Conservation (phyloP, 2,329 filamentous ascomycete species). For the Neospermospora avenae region DNA sequence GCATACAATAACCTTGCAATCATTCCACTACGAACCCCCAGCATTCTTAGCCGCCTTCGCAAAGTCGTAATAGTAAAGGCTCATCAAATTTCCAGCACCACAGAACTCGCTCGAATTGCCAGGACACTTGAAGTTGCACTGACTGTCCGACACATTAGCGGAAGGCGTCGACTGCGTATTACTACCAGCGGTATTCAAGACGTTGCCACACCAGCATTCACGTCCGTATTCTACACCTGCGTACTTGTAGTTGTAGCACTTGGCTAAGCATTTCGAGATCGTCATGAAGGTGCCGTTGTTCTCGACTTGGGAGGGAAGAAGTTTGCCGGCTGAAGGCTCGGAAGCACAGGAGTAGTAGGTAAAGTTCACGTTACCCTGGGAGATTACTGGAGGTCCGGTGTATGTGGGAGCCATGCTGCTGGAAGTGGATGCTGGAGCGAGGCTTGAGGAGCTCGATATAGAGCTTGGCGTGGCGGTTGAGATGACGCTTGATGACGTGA, state of each 20-base stretch:
- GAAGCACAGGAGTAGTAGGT: constrained; percentile 32
- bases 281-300: constrained; percentile 34
- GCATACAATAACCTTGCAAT: too few species aligned
- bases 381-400: constrained; percentile 26
- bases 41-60: constrained; percentile 19
- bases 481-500: background rate
- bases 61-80: constrained; percentile 26
- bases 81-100: constrained; percentile 31
- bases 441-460: constrained; percentile 9
- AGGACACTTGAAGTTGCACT: constrained; percentile 19
- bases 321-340: constrained; percentile 27
- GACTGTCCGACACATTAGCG: constrained; percentile 18
- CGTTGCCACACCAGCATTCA: constrained; percentile 42
- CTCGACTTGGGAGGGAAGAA: constrained; percentile 22
- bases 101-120: constrained; percentile 35
- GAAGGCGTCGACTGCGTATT: constrained; percentile 8
- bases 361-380: constrained; percentile 31
- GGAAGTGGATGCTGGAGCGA: background rate
- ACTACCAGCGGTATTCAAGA: constrained; percentile 17
- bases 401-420: constrained; percentile 18
- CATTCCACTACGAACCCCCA: background rate
- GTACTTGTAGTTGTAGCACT: constrained; percentile 35
- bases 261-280: constrained; percentile 31
- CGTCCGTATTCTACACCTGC: constrained; percentile 40
- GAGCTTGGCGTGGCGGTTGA: constrained; percentile 8